These are phyloP conservation scores for Canariomyces notabilis DNA, from an alignment of 2,329 filamentous ascomycete genomes.

Conservation along the genomic window DNA sequence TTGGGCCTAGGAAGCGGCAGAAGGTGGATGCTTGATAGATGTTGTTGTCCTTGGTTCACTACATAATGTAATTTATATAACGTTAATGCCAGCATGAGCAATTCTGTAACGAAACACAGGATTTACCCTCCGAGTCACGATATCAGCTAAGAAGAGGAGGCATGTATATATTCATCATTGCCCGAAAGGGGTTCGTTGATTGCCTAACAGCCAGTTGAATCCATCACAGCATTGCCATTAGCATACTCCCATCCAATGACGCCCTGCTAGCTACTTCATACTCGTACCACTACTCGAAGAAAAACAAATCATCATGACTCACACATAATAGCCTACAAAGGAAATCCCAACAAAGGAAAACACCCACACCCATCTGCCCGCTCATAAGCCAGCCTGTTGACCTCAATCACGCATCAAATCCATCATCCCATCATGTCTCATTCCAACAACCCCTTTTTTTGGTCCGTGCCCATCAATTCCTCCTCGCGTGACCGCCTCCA, in stretches of 20 bases:
- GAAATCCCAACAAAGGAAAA: constrained; percentile 13
- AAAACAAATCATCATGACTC: constrained; percentile 1
- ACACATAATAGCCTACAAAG: constrained; percentile 12
- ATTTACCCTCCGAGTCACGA: too few species aligned
- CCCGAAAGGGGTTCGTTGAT: neutral
- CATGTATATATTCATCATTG: constrained; percentile 5
- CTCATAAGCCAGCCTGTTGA: neutral
- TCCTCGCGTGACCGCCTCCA: neutral
- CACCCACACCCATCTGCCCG: neutral
- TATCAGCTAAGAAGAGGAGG: neutral
- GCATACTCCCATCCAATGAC: neutral
- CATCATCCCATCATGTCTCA: constrained; percentile 7
- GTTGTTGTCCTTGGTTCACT: neutral
- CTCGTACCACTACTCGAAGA: neutral
- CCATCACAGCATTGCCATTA: neutral
- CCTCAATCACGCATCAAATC: neutral
- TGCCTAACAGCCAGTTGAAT: too few species aligned
- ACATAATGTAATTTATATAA: neutral
- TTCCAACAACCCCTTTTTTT: constrained; percentile 4
- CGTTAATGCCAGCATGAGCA: too few species aligned
- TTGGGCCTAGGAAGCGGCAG: constrained; percentile 45
- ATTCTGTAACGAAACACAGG: too few species aligned
- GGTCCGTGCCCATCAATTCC: neutral
- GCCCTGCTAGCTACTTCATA: constrained; percentile 1
- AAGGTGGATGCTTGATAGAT: too few species aligned